Evolutionary conservation across 148 eudicot species (phyloP).

Genomic region (Persicaria tinctoria): DNA sequence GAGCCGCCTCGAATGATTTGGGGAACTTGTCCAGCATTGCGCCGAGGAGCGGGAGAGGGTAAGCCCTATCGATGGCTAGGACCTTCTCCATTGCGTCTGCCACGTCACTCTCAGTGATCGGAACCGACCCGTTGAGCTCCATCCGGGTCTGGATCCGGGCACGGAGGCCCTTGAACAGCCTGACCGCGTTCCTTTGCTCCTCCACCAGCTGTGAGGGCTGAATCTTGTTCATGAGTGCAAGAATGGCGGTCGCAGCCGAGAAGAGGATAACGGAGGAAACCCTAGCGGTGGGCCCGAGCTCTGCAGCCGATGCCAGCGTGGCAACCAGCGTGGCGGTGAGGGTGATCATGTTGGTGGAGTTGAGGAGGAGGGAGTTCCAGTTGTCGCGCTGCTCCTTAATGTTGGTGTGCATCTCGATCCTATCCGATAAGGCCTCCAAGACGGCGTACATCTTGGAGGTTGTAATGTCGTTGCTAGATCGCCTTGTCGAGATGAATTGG

Average conservation of each 20-base stretch:
- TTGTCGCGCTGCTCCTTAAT: conserved; percentile 44
- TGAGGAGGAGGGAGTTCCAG: conserved; percentile 55
- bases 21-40: conserved; percentile 66
- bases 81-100: conserved; percentile 33
- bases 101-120: conserved; percentile 20
- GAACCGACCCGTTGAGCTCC: neutral
- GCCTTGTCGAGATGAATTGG: neutral
- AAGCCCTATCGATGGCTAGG: conserved; percentile 51
- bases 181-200: conserved; percentile 55
- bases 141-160: conserved; percentile 9
- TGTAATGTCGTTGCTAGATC: neutral
- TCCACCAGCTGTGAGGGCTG: conserved; percentile 71
- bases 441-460: conserved; percentile 33
- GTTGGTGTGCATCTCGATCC: conserved; percentile 66
- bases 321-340: conserved; percentile 33
- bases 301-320: neutral
- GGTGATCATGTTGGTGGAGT: conserved; percentile 53
- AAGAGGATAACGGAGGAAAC: conserved; percentile 40
- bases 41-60: conserved; percentile 58
- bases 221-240: conserved; percentile 46
- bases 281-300: conserved; percentile 11
- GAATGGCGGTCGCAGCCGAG: conserved; percentile 40
- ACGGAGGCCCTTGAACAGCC: conserved; percentile 38
- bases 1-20: conserved; percentile 29
- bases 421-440: conserved; percentile 41